Percentiles rank a stretch among this genome's conserved stretches.
Evolutionary conservation across 768 basidiomycete species (phyloP).

Genomic region (Hygrophoropsis aurantiaca): DNA sequence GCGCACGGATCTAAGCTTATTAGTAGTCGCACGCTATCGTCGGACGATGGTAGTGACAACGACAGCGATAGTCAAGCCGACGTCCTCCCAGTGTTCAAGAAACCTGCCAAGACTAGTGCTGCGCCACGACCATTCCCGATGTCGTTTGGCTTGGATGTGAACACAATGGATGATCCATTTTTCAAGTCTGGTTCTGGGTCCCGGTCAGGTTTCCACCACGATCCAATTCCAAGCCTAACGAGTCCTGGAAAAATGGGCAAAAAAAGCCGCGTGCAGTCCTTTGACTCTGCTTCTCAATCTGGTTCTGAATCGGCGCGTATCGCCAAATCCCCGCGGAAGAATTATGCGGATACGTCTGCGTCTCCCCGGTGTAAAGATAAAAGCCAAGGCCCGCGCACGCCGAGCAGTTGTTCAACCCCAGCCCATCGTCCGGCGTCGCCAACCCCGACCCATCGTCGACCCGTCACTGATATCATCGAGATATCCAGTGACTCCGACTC

Average conservation of each 20-base stretch:
- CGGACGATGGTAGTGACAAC: neutral
- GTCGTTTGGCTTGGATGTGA: slow-evolving; percentile 8
- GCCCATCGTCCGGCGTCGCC: slow-evolving; percentile 1
- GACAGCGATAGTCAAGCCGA: too few species aligned
- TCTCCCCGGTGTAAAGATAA: too few species aligned
- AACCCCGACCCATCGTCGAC: slow-evolving; percentile 5
- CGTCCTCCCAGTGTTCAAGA: neutral
- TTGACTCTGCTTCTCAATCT: slow-evolving; percentile 20
- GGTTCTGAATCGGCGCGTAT: too few species aligned
- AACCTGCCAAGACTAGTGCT: neutral
- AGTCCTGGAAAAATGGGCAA: neutral
- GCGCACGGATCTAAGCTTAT: neutral
- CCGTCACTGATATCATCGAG: slow-evolving; percentile 25
- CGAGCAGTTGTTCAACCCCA: slow-evolving; percentile 14
- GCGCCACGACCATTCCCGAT: slow-evolving; percentile 26
- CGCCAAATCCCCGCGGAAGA: slow-evolving; percentile 11
- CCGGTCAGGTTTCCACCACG: too few species aligned
- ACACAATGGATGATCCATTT: slow-evolving; percentile 2
- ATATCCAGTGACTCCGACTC: slow-evolving; percentile 41
- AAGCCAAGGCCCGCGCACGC: slow-evolving; percentile 8
- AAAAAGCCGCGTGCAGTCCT: slow-evolving; percentile 3
- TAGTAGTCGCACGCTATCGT: neutral
- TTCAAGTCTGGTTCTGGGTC: too few species aligned
- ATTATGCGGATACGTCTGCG: slow-evolving; percentile 10
- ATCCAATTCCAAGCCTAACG: neutral